Percentiles rank a stretch among this genome's conserved stretches.
Evolutionary conservation across 148 eudicot species (phyloP).

Genomic region (Pouteria glomerata): DNA sequence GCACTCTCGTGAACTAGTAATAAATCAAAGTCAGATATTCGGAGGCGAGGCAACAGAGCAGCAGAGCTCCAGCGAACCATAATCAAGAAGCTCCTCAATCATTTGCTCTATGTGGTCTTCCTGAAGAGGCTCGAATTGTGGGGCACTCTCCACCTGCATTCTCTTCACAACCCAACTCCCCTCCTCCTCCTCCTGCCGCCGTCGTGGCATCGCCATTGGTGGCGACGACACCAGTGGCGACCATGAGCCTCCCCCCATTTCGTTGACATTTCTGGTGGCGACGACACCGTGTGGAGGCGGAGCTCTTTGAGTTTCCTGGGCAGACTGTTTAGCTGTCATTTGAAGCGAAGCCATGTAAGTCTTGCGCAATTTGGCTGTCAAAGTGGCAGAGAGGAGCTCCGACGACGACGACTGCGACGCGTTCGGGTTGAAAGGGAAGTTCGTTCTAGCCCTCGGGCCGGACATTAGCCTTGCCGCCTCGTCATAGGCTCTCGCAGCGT

Average conservation of each 20-base stretch:
- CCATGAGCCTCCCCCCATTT: conserved; percentile 10
- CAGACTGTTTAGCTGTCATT: conserved; percentile 32
- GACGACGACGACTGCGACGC: conserved; percentile 41
- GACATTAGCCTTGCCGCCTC: conserved; percentile 75
- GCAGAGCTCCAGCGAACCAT: conserved; percentile 50
- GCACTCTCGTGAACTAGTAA: too few relatives aligned
- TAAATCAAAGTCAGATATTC: not conserved
- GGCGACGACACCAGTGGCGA: not conserved
- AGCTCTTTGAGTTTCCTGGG: conserved; percentile 24
- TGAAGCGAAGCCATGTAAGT: conserved; percentile 66
- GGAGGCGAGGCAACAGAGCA: not conserved
- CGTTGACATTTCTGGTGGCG: conserved; percentile 4
- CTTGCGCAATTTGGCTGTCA: conserved; percentile 63
- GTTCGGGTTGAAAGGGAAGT: conserved; percentile 66
- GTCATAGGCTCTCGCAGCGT: conserved; percentile 74
- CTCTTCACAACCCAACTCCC: conserved; percentile 13
- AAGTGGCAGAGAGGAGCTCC: conserved; percentile 54
- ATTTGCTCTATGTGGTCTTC: conserved; percentile 67
- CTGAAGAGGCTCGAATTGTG: conserved; percentile 22
- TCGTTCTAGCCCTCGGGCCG: conserved; percentile 60
- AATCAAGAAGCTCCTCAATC: conserved; percentile 55
- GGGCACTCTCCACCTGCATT: not conserved
- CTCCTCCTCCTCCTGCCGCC: conserved; percentile 9
- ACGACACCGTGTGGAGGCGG: conserved; percentile 7
- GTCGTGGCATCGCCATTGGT: too few relatives aligned